These are phyloP conservation scores for Nicotiana obtusifolia DNA, from an alignment of 257 asterid species.

Conservation along the genomic window DNA sequence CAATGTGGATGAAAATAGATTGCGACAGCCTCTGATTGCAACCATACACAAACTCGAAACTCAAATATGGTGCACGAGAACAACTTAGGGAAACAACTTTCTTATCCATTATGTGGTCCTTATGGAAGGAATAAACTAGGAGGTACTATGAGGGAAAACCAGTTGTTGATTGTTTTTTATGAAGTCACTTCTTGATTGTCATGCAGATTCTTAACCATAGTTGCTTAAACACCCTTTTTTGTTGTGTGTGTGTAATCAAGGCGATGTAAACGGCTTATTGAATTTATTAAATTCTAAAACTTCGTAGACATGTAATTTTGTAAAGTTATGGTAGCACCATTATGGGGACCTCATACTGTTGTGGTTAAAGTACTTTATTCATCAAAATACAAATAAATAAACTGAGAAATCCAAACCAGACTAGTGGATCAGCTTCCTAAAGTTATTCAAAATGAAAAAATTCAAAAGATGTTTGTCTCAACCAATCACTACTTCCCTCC, in stretches of 20 bases:
- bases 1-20: neutral
- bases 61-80: neutral
- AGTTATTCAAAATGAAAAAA: neutral
- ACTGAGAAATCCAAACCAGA: neutral
- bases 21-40: neutral
- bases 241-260: neutral
- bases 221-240: neutral
- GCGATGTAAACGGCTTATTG: neutral
- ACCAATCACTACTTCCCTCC: neutral
- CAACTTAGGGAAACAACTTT: neutral
- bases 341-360: neutral
- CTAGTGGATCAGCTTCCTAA: neutral
- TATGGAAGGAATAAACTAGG: neutral
- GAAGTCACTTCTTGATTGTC: neutral
- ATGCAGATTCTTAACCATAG: neutral
- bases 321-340: neutral
- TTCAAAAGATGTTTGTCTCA: neutral
- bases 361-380: neutral
- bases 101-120: neutral
- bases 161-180: neutral
- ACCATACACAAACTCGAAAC: neutral
- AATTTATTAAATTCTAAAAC: neutral
- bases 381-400: neutral
- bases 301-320: neutral
- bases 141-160: neutral